phyloP scores from a whole-genome alignment of 306 rosid genomes.

The Acacia acuminata region DNA sequence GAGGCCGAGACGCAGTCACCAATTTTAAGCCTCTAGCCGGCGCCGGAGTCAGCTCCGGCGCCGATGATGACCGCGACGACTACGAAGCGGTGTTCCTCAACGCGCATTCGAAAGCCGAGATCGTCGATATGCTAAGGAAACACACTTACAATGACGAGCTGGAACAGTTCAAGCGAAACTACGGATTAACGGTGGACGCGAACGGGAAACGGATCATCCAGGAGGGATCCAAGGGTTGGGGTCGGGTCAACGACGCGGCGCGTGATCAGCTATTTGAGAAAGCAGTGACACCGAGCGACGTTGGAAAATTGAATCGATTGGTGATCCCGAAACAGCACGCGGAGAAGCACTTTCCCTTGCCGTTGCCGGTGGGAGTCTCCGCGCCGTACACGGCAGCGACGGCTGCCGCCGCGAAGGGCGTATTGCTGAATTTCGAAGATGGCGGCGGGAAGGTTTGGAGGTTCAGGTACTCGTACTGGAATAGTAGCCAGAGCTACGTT shows the following conservation, averaged over 20 bases:
- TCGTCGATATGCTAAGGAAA: conserved; percentile 95
- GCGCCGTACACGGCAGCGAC: not conserved
- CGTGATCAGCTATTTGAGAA: conserved; percentile 88
- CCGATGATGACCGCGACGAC: conserved; percentile 27
- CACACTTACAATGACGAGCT: conserved; percentile 92
- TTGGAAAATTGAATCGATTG: conserved; percentile 82
- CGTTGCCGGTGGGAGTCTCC: conserved; percentile 27
- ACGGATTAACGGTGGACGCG: conserved; percentile 33
- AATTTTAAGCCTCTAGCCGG: conserved; percentile 61
- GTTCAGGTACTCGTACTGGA: conserved; percentile 95
- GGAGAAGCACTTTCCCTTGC: conserved; percentile 89
- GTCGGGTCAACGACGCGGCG: conserved; percentile 39
- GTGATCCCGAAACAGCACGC: conserved; percentile 98
- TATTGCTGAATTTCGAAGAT: conserved; percentile 80
- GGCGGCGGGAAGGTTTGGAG: conserved; percentile 96
- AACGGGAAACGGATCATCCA: conserved; percentile 20
- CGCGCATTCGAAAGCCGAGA: conserved; percentile 84
- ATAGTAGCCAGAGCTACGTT: conserved; percentile 96
- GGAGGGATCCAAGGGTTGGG: not conserved
- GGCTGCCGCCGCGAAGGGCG: conserved; percentile 53
- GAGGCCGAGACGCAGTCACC: conserved; percentile 91
- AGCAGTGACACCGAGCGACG: conserved; percentile 93
- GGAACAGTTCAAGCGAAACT: conserved; percentile 72
- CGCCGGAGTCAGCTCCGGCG: not conserved
- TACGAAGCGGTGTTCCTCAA: conserved; percentile 59